Evolutionary conservation across 257 asterid species (phyloP), one percentile per base, ranked within the genome.

Genomic region (Haberlea rhodopensis): DNA sequence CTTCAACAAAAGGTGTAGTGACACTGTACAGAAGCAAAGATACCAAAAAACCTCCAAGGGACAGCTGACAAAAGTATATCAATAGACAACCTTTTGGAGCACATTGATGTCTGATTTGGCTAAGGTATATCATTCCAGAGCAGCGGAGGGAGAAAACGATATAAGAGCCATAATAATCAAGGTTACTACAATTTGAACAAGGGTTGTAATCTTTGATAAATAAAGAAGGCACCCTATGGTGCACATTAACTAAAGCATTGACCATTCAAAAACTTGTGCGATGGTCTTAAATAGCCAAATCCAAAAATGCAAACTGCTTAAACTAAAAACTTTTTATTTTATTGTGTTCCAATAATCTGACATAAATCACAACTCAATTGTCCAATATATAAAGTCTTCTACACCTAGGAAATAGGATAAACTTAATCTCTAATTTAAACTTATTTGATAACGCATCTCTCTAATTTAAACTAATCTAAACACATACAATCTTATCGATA

Each of bases 101-200:
- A 80, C 81, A 80, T 27, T 67, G 22, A 24, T 66, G 70, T 84
- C 85, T 74, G 83, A 70, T 81, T 84, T 79, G 87, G 87, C 80
- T 81, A 81, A 84, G 53, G 31, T 20, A 53, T 85, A 81, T 84
- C 83, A 78, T 66, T 62, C 83, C 83, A 76, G 87, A 67, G 76
- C 27, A 65, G 49, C 49, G 53, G 62, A 19, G 27, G 19, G 46
- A 11, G 5, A 18, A 9, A 55, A n/a, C 23, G 4, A 53, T 6
- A 25, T 10, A 37, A 31, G 10, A 55, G 56, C 43, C 16, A n/a
- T 34, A 9, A 46, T 21, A 24, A 18, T 25, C 40, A n/a, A n/a
- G 23, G 34, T 19, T 19, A 24, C 56, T 23, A 8, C 31, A 31
- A 2, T 43, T 61, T 55, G 19, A 51, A 25, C 8, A 29, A 37